A percentile compares a stretch with the other conserved stretches of the same genome.
These are phyloP conservation scores for Dioszegia aurantiaca DNA, from an alignment of 768 basidiomycete genomes.

Conservation along the genomic window DNA sequence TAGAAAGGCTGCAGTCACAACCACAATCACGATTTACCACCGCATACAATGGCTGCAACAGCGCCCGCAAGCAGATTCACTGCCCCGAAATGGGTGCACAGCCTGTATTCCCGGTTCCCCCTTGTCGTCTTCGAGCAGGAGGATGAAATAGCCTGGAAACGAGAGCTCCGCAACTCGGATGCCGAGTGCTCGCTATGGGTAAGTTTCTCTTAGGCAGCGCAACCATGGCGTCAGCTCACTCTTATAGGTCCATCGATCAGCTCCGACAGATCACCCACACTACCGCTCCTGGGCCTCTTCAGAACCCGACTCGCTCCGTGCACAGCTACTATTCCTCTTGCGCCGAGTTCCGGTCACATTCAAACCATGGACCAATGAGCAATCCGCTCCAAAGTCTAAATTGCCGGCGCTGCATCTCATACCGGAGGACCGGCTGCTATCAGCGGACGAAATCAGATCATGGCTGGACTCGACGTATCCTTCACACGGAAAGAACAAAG, in stretches of 20 bases:
- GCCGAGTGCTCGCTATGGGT: conserved; percentile 30
- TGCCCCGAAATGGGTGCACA: conserved; percentile 33
- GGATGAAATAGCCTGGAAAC: conserved; percentile 25
- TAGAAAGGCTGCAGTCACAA: neutral
- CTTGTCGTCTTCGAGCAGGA: conserved; percentile 38
- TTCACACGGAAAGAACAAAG: conserved; percentile 31
- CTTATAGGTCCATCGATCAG: conserved; percentile 31
- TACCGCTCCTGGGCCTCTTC: conserved; percentile 34
- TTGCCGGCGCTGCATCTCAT: conserved; percentile 36
- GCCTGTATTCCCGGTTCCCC: conserved; percentile 40
- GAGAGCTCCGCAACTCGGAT: conserved; percentile 4
- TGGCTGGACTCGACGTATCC: conserved; percentile 43
- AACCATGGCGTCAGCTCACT: too few relatives aligned
- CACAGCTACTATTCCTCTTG: conserved; percentile 41
- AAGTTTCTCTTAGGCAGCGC: conserved; percentile 8
- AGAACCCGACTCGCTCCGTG: conserved; percentile 30
- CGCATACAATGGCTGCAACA: neutral
- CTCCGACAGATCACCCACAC: conserved; percentile 17
- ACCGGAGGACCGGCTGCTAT: conserved; percentile 24
- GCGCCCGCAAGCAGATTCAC: conserved; percentile 17
- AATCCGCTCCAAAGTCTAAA: conserved; percentile 29
- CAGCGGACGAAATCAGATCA: conserved; percentile 30
- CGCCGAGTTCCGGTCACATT: conserved; percentile 26
- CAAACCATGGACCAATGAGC: conserved; percentile 29
- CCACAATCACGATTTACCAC: too few relatives aligned